Evolutionary conservation across 148 eudicot species (phyloP).

Genomic region (Vaccinium myrtillus): DNA sequence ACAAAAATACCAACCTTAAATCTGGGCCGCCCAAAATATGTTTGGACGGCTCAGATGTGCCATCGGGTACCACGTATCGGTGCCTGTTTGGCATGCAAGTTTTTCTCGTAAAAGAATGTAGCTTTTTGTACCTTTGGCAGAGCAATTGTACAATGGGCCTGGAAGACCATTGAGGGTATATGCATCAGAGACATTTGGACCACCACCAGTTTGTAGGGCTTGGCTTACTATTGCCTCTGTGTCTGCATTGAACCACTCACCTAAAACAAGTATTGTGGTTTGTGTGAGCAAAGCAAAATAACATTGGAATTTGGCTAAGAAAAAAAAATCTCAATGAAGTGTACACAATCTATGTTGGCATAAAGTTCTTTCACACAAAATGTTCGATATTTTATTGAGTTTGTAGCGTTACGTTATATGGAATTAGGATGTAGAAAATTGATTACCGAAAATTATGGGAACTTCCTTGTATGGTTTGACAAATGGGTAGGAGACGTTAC

Average conservation of each 20-base stretch:
- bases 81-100: too few relatives aligned
- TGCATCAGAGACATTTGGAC: conserved; percentile 61
- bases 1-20: too few relatives aligned
- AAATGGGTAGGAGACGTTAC: conserved; percentile 43
- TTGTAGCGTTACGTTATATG: neutral
- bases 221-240: conserved; percentile 50
- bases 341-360: neutral
- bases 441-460: conserved; percentile 49
- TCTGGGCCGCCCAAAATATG: too few relatives aligned
- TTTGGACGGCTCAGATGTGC: too few relatives aligned
- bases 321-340: neutral
- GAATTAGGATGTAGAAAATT: neutral
- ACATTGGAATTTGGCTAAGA: neutral
- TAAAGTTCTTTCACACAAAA: neutral
- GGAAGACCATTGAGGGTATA: conserved; percentile 59
- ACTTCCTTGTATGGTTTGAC: conserved; percentile 50
- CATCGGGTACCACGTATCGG: too few relatives aligned
- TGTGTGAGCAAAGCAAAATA: neutral
- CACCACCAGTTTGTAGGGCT: conserved; percentile 52
- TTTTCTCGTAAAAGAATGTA: neutral
- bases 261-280: conserved; percentile 19
- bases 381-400: neutral
- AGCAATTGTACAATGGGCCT: conserved; percentile 57
- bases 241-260: conserved; percentile 62
- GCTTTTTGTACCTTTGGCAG: conserved; percentile 45